Percentiles rank a stretch among this genome's conserved stretches.
These are phyloP conservation scores for Neurospora tetraspora DNA, from an alignment of 495 filamentous ascomycete species.

Conservation along the genomic window DNA sequence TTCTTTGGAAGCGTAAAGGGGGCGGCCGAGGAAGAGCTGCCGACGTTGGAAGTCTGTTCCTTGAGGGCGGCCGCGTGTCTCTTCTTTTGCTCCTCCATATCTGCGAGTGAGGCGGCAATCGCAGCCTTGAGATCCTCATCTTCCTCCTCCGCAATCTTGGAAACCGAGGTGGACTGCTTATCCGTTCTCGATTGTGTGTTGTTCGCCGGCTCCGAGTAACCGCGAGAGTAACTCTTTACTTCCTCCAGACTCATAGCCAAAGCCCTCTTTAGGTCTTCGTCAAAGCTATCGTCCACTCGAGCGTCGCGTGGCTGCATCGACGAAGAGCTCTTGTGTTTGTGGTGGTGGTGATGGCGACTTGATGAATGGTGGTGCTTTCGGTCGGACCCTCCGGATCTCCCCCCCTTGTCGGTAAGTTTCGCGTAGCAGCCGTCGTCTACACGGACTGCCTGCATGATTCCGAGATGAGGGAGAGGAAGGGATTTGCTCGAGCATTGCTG, in stretches of 20 bases:
- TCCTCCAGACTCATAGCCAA: conserved; percentile 96
- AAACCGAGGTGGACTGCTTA: conserved; percentile 25
- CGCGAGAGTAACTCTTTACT: conserved; percentile 52
- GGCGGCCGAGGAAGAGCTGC: conserved; percentile 25
- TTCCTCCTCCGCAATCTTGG: conserved; percentile 58
- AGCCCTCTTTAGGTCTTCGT: conserved; percentile 88
- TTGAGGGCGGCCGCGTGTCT: conserved; percentile 73
- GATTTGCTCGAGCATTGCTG: conserved; percentile 85
- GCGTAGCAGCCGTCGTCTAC: conserved; percentile 96
- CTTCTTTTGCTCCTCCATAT: conserved; percentile 98
- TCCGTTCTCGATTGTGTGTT: conserved; percentile 31
- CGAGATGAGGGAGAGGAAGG: conserved; percentile 81
- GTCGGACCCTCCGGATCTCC: conserved; percentile 21
- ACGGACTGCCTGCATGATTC: conserved; percentile 81
- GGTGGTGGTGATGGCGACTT: conserved; percentile 11
- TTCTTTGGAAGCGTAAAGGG: conserved; percentile 59
- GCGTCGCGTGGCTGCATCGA: conserved; percentile 84
- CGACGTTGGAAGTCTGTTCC: conserved; percentile 47
- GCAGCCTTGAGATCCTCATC: conserved; percentile 92
- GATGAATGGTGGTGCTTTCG: background rate
- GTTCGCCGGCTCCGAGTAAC: conserved; percentile 30
- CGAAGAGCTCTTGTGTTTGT: conserved; percentile 30
- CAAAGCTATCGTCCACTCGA: conserved; percentile 72
- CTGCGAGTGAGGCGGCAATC: conserved; percentile 89
- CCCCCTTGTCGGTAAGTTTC: conserved; percentile 73